Evolutionary conservation across 2,329 filamentous ascomycete genomes (phyloP).

Genomic region (Colletotrichum musae): DNA sequence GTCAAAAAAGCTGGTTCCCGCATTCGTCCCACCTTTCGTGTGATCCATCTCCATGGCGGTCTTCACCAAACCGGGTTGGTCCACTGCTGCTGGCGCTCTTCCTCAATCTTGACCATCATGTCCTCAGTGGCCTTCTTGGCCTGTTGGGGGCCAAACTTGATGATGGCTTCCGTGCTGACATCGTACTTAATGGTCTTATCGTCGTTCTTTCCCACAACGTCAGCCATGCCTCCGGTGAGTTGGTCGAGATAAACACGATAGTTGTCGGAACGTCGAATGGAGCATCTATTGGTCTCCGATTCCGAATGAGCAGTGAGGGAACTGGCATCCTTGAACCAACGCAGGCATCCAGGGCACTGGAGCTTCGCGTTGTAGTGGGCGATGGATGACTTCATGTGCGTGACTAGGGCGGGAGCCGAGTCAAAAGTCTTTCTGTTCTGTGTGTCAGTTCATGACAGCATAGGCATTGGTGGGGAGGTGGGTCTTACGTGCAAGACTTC

Average conservation of each 20-base stretch:
- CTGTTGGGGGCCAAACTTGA: slow-evolving; percentile 28
- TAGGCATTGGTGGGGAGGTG: not conserved
- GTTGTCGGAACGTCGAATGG: slow-evolving; percentile 56
- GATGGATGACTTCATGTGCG: slow-evolving; percentile 60
- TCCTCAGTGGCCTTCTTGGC: slow-evolving; percentile 20
- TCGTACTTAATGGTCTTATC: slow-evolving; percentile 54
- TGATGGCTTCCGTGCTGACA: slow-evolving; percentile 42
- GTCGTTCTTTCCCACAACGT: slow-evolving; percentile 49
- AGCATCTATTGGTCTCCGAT: slow-evolving; percentile 57
- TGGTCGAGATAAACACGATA: slow-evolving; percentile 56
- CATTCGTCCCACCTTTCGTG: not conserved
- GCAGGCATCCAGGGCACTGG: slow-evolving; percentile 62
- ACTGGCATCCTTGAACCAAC: slow-evolving; percentile 56
- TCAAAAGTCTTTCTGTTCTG: slow-evolving; percentile 58
- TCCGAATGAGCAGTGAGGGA: slow-evolving; percentile 66
- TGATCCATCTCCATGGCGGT: not conserved
- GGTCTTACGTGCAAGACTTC: slow-evolving; percentile 63
- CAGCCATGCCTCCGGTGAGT: slow-evolving; percentile 56
- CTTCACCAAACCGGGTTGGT: slow-evolving; percentile 33
- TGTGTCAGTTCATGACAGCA: slow-evolving; percentile 33
- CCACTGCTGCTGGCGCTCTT: slow-evolving; percentile 18
- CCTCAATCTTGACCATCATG: slow-evolving; percentile 23
- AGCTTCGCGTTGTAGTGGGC: slow-evolving; percentile 54
- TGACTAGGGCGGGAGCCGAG: slow-evolving; percentile 48
- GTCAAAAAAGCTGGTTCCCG: no score